phyloP scores from a whole-genome alignment of 768 basidiomycete genomes.

The Lactarius psammicola region DNA sequence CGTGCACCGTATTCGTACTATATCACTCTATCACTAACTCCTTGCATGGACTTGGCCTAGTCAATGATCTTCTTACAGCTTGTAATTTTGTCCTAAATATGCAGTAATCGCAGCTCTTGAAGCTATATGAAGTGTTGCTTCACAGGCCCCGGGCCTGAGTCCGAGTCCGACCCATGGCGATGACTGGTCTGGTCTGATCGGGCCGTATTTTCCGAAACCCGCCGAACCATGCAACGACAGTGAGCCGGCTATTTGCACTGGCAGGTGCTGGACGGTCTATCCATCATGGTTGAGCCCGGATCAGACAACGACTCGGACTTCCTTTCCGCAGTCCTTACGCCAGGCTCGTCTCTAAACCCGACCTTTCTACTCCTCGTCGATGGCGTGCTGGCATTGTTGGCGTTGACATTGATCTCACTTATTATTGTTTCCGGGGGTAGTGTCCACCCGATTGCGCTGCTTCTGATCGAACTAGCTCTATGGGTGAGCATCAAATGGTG shows the following conservation, averaged over 20 bases:
- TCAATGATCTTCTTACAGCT: background rate
- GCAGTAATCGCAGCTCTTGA: background rate
- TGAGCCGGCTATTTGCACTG: no score
- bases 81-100: background rate
- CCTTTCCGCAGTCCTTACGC: constrained; percentile 59
- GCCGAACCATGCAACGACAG: no score
- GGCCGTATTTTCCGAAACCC: background rate
- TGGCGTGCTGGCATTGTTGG: constrained; percentile 54
- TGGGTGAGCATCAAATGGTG: constrained; percentile 86
- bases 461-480: constrained; percentile 60
- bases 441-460: constrained; percentile 63
- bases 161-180: no score
- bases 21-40: background rate
- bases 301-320: constrained; percentile 37
- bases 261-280: background rate
- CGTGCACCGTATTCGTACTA: no score
- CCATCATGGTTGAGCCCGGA: background rate
- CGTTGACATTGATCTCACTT: constrained; percentile 58
- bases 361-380: constrained; percentile 65
- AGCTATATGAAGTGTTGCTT: background rate
- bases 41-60: background rate
- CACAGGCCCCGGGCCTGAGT: no score
- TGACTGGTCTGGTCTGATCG: background rate
- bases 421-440: constrained; percentile 62
- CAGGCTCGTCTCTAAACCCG: constrained; percentile 76